A percentile compares a stretch with the other conserved stretches of the same genome.
These are phyloP conservation scores for Citrus medica DNA, from an alignment of 345 rosid species.

Conservation along the genomic window DNA sequence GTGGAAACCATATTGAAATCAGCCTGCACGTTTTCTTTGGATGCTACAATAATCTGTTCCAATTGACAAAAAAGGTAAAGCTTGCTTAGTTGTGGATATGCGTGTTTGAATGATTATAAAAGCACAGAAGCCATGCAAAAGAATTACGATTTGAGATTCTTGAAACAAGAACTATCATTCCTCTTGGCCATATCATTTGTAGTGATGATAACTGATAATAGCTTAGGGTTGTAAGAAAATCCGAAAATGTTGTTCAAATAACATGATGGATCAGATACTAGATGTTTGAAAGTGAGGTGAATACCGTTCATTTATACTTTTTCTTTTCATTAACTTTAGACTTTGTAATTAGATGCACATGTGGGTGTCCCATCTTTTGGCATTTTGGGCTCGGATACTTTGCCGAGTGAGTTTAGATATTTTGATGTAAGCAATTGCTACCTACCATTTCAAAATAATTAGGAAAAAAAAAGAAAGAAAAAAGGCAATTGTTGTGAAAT, in stretches of 20 bases:
- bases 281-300: too few species aligned
- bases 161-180: neutral
- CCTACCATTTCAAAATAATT: too few species aligned
- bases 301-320: too few species aligned
- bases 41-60: too few species aligned
- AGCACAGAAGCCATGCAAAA: neutral
- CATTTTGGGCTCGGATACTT: too few species aligned
- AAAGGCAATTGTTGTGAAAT: too few species aligned
- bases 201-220: neutral
- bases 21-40: constrained; percentile 23
- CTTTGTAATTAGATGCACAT: too few species aligned
- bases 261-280: neutral
- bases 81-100: constrained; percentile 2
- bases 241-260: neutral
- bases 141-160: neutral
- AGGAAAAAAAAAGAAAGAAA: too few species aligned
- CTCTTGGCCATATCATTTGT: neutral
- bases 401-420: too few species aligned
- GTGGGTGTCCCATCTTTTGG: too few species aligned
- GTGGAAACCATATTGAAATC: constrained; percentile 70
- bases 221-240: neutral
- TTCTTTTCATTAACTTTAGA: too few species aligned
- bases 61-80: neutral
- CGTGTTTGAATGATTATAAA: neutral
- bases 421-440: too few species aligned